Percentiles rank a stretch among this genome's conserved stretches.
These are phyloP conservation scores for Selaginella tamariscina DNA, from an alignment of 75 land plant genomes.

Conservation along the genomic window DNA sequence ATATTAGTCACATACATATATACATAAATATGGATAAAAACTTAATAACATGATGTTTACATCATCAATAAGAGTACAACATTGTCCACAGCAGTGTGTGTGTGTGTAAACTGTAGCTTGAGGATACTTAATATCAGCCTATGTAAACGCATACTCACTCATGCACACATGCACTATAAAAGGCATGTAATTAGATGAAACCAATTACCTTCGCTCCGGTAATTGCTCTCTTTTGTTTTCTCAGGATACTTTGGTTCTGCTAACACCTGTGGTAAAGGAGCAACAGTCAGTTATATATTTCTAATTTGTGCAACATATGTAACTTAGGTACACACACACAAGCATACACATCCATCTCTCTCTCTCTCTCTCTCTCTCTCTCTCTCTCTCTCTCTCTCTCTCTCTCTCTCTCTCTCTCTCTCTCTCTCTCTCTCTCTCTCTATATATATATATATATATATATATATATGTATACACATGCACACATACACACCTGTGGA, in stretches of 20 bases:
- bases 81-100: too few species aligned
- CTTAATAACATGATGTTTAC: neutral
- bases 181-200: too few species aligned
- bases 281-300: conserved; percentile 9
- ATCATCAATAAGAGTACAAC: too few species aligned
- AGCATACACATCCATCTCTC: too few species aligned
- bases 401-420: conserved; percentile 5
- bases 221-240: neutral
- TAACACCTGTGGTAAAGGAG: too few species aligned
- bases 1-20: neutral
- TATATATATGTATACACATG: conserved; percentile 6
- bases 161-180: too few species aligned
- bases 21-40: too few species aligned
- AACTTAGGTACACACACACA: conserved; percentile 1
- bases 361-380: conserved; percentile 5
- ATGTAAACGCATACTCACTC: too few species aligned
- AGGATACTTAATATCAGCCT: too few species aligned
- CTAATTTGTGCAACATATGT: conserved; percentile 3
- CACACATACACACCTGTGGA: conserved; percentile 42
- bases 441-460: conserved; percentile 4
- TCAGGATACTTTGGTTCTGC: neutral
- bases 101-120: too few species aligned
- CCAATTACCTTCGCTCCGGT: neutral
- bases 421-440: conserved; percentile 12
- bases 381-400: neutral